A percentile compares a stretch with the other conserved stretches of the same genome.
Evolutionary conservation across 2,329 filamentous ascomycete species (phyloP).

Genomic region (Keithomyces neogunnii): DNA sequence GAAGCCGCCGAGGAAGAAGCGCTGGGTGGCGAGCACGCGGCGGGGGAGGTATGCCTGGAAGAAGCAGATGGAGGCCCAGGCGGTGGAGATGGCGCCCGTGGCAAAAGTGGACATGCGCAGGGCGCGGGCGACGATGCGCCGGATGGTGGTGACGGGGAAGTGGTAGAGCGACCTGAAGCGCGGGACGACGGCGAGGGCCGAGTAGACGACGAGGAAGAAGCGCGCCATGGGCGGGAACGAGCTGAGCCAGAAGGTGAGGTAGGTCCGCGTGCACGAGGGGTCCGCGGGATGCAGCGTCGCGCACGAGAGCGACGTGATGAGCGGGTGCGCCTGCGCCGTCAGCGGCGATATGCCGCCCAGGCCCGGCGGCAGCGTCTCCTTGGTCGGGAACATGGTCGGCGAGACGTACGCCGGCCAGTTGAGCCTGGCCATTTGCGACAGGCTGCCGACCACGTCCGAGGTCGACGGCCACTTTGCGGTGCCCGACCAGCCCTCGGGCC

Average conservation of each 20-base stretch:
- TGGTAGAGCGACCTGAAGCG: conserved; percentile 60
- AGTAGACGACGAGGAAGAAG: conserved; percentile 68
- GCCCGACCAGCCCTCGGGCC: conserved; percentile 60
- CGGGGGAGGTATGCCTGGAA: conserved; percentile 75
- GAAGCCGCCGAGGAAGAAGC: conserved; percentile 86
- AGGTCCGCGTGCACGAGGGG: conserved; percentile 80
- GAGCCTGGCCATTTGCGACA: conserved; percentile 72
- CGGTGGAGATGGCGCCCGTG: conserved; percentile 74
- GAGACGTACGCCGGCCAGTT: conserved; percentile 82
- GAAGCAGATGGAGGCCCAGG: conserved; percentile 84
- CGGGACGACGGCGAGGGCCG: conserved; percentile 57
- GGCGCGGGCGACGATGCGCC: conserved; percentile 57
- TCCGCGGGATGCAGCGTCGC: conserved; percentile 81
- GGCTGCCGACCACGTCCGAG: conserved; percentile 68
- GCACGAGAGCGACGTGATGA: conserved; percentile 78
- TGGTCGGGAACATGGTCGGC: conserved; percentile 75
- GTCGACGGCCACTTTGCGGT: conserved; percentile 65
- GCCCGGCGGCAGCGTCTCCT: conserved; percentile 55
- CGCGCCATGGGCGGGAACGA: conserved; percentile 73
- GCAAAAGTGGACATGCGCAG: conserved; percentile 66
- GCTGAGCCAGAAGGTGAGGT: conserved; percentile 77
- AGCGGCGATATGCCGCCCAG: conserved; percentile 67
- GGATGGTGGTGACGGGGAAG: conserved; percentile 58
- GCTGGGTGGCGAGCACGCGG: conserved; percentile 65
- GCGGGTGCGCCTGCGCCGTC: conserved; percentile 76